phyloP scores from a whole-genome alignment of 305 asterid species.

The Fraxinus velutina region DNA sequence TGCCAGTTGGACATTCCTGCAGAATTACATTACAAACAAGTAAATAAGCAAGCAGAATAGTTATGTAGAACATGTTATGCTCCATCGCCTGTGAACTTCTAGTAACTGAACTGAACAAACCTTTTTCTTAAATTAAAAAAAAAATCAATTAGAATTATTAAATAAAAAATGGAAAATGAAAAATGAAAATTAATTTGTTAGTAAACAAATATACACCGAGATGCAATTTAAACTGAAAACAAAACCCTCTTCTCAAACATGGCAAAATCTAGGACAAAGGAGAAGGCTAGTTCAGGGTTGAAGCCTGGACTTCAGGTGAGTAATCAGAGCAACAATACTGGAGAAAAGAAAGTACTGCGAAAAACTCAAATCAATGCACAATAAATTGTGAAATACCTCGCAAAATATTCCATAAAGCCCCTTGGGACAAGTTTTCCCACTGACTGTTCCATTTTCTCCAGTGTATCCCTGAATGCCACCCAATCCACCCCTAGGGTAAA shows the following conservation, averaged over 20 bases:
- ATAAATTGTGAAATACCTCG: conserved; percentile 45
- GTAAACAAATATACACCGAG: not conserved
- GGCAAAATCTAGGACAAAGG: not conserved
- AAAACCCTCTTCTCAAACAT: not conserved
- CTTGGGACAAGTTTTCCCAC: conserved; percentile 94
- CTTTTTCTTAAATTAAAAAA: not conserved
- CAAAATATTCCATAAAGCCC: conserved; percentile 95
- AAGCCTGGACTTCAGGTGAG: not conserved
- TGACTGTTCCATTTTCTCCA: conserved; percentile 84
- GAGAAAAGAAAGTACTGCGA: not conserved
- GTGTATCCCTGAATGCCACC: conserved; percentile 62
- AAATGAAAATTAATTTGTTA: not conserved
- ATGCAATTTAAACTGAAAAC: not conserved
- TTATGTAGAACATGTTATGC: conserved; percentile 4
- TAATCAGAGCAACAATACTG: not conserved
- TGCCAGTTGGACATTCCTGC: conserved; percentile 96
- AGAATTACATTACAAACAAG: conserved; percentile 21
- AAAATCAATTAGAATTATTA: not conserved
- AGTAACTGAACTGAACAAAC: not conserved
- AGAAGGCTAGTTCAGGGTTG: not conserved
- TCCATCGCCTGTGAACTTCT: not conserved
- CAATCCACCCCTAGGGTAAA: conserved; percentile 71
- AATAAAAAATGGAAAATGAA: too few species aligned
- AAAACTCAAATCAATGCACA: not conserved
- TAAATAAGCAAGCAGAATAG: not conserved